Base-by-base conservation (phyloP, 345 rosid species). In the Streptanthus diversifolius region DNA sequence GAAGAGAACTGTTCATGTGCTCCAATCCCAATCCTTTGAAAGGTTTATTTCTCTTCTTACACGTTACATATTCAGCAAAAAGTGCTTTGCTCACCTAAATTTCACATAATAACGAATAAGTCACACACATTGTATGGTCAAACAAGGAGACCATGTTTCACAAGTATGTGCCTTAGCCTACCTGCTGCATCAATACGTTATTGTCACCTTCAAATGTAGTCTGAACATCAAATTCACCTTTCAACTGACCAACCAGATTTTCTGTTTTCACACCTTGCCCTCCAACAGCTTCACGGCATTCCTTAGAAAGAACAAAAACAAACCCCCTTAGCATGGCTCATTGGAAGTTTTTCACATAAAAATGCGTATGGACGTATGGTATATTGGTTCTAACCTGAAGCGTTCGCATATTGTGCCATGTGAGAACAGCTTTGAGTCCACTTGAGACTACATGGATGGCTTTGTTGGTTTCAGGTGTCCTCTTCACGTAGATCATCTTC, bases 271-370 rank as follows among this genome's bases (percentile, higher is more conserved):
- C 54, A 37, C 98, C 97, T 81, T 93, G 98, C 55, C 97, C 98
- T 79, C 96, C 97, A 67, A 91, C 85, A 49, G 97, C 98, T 85
- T 93, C 98, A 69, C 96, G 98, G 18, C 98, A 91, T 86, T 93
- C 98, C 98, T 90, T 56, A 37, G 52, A 64, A 52, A 24, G 12
- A 63, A 48, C 37, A 7, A 27, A 15, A 3, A 25, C 0, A 17
- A 35, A 45, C 1, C 8, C 7, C 25, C 2, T 57, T 60, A 49
- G 67, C 30, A 19, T 12, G 58, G 57, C 27, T 53, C 48, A 25
- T 25, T 17, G 10, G 30, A 71, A 47, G 4, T 24, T 35, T 57
- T 22, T 57, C 37, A 9, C 53, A 48, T 21, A 12, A 21, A 10
- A 12, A n/a, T 21, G 13, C 0, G 12, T 71, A 37, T 21, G 3